These are phyloP conservation scores for Acer campestre DNA, from an alignment of 345 rosid species.

Conservation along the genomic window DNA sequence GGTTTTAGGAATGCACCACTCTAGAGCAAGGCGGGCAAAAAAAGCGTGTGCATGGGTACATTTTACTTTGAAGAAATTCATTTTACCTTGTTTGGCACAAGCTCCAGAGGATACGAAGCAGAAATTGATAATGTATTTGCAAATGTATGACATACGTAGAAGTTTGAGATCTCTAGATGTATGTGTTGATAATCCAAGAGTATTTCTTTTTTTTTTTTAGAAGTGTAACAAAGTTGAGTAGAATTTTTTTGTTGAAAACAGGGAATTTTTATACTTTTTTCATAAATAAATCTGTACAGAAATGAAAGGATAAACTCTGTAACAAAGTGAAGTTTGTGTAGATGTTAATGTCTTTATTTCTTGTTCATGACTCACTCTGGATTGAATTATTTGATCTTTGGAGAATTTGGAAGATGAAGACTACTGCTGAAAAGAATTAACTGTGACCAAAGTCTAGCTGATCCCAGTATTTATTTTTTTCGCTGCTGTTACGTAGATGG, in stretches of 20 bases:
- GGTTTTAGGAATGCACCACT: neutral
- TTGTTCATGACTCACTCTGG: neutral
- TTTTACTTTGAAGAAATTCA: neutral
- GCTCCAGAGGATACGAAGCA: neutral
- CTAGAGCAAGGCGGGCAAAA: neutral
- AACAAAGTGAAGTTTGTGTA: neutral
- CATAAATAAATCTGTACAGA: constrained; percentile 11
- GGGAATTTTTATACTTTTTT: neutral
- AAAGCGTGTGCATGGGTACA: neutral
- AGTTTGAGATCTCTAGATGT: neutral
- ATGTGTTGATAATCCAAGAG: neutral
- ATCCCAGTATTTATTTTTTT: too few species aligned
- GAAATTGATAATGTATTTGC: neutral
- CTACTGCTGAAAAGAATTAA: too few species aligned
- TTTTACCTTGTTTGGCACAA: neutral
- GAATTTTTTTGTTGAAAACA: neutral
- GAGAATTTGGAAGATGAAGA: too few species aligned
- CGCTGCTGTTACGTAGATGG: too few species aligned
- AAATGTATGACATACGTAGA: neutral
- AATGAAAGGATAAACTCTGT: neutral
- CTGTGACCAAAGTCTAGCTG: too few species aligned
- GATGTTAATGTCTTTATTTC: neutral
- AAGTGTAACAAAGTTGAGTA: constrained; percentile 1
- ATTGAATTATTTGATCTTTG: too few species aligned
- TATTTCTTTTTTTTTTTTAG: neutral